Base-by-base conservation (phyloP, 2,329 filamentous ascomycete species). In the Penicillium frequentans region DNA sequence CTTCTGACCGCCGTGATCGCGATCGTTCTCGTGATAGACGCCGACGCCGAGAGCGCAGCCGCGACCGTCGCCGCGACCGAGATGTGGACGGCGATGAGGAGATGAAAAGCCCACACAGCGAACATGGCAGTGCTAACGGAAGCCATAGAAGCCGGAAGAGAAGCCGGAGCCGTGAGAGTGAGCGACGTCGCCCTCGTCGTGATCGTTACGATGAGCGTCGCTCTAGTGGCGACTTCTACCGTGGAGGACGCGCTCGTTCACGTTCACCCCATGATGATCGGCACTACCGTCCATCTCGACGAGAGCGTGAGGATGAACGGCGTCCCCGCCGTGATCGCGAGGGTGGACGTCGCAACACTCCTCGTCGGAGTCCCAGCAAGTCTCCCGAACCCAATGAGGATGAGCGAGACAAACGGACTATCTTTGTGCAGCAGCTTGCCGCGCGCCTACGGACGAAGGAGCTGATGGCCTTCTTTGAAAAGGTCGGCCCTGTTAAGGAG, bases 391-490 rank as follows among this genome's bases (percentile, higher is more conserved):
- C 90, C 59, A 96, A 90, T 68, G 93, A 97, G 75, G 95, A 98
- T 77, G 95, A 99, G 78, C 90, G 93, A 71, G 95, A 99, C 79
- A 89, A 91, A 68, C 90, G 95, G 69, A 99, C 96, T 57, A 91
- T 99, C 58, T 99, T 99, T 73, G 95, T 99, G 54, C 95, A 99
- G 81, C 95, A 99, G 78, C 89, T 99, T 72, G 95, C 95, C 66
- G 93, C 93, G 65, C 90, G 95, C 71, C 84, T 98, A 64, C 88
- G 93, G 67, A 96, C 91, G 55, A 92, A 91, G 70, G 92, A 98
- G 75, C 83, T 99, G 62, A 93, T 96, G 75, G 85, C 88, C 60
- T 99, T 99, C 75, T 99, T 99, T 71, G 91, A 96, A 75, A 93
- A 93, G 77, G 90, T 95, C 68, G 95, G 95, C 62, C 88, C 90